Percentiles rank a stretch among this genome's conserved stretches.
phyloP scores from a whole-genome alignment of 345 rosid genomes.

The Brassica incana region DNA sequence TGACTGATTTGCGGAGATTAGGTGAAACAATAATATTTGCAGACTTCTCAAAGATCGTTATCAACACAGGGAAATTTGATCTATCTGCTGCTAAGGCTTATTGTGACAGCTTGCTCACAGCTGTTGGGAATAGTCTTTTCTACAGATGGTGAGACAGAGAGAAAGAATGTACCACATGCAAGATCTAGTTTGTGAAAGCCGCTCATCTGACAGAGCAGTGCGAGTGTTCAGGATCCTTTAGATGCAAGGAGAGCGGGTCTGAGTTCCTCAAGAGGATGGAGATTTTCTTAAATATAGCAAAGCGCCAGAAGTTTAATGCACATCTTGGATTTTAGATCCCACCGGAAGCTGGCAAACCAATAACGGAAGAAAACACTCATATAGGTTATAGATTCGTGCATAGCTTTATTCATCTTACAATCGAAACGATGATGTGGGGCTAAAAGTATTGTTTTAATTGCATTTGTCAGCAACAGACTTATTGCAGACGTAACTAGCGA shows the following conservation, averaged over 20 bases:
- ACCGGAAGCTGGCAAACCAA: conserved; percentile 19
- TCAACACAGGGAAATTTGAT: conserved; percentile 81
- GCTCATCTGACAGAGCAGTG: conserved; percentile 84
- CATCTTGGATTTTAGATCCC: conserved; percentile 62
- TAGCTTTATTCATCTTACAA: conserved; percentile 5
- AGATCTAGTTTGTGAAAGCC: conserved; percentile 86
- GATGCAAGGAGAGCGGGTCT: conserved; percentile 69
- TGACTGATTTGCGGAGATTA: conserved; percentile 90
- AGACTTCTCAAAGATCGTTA: conserved; percentile 78
- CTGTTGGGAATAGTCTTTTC: conserved; percentile 70
- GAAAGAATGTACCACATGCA: conserved; percentile 84
- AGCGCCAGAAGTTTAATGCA: conserved; percentile 63
- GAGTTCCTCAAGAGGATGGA: conserved; percentile 68
- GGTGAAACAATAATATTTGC: conserved; percentile 92
- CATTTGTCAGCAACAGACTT: not conserved
- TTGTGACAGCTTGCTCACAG: conserved; percentile 82
- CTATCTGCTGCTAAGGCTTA: conserved; percentile 77
- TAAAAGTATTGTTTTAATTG: not conserved
- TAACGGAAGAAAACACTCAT: not conserved
- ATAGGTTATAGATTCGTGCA: conserved; percentile 10
- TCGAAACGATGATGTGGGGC: not conserved
- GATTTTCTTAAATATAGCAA: conserved; percentile 64
- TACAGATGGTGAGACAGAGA: conserved; percentile 79
- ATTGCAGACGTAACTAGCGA: too few relatives aligned
- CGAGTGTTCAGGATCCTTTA: conserved; percentile 69